Base-by-base conservation (phyloP, 257 asterid genomes). In the Ocimum tenuiflorum region DNA sequence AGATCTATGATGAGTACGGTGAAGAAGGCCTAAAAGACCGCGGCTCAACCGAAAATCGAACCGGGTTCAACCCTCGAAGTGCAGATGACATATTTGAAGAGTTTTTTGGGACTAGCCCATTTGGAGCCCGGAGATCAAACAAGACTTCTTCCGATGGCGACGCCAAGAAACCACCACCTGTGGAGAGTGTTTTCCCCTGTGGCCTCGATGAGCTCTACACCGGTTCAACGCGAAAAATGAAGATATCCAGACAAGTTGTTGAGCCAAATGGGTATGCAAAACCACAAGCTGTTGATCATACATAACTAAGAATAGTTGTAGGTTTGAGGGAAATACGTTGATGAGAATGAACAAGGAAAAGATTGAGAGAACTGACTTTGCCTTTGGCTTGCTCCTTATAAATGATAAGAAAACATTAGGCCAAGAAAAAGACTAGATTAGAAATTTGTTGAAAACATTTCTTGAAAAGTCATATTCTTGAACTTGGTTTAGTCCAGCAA, bases 51-150 rank as follows among this genome's bases (percentile, higher is more conserved):
- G 87, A 60, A 1, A 65, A 72, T 63, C 72, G 70, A 14, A 80
- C 82, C 23, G 88, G 85, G 4, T 81, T 78, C 77, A 84, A 85
- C 69, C 88, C 91, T 0, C 67, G 95, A 33, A 79, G 86, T 2
- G 99, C 99, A 7, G 97, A 94, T 73, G 98, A 92, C 48, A 89
- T 92, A 7, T 92, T 92, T 23, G 96, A 97, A 0, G 98, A 92
- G 67, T 92, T 94, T 39, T 90, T 90, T 14, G 97, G 96, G n/a
- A 88, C 88, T 45, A 86, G 97, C 53, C 97, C 97, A 0, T 88
- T 88, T 11, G 87, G 80, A 19, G 80, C 75, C 1, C 81, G 80
- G 7, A 69, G 88, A 66, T 83, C 96, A 2, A 83, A 67, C 58
- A 77, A 91, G 72, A 86, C 64, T 55, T 60, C 92, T 2, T 75